Base-by-base conservation (phyloP, 768 basidiomycete genomes). In the Hydnum rufescens region DNA sequence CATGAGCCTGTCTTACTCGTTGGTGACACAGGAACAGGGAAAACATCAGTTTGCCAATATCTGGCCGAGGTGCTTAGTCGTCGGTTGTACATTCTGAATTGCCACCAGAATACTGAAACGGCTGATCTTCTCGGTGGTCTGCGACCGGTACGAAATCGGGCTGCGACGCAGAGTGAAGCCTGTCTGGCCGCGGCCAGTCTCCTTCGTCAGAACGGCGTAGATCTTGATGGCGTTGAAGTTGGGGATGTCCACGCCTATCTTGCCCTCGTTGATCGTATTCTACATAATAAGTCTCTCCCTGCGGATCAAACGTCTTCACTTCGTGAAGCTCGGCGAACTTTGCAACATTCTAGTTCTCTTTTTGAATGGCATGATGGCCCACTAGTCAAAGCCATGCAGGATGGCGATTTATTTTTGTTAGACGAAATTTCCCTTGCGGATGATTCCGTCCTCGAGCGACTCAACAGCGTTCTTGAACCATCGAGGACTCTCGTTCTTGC, bases 321-420 rank as follows among this genome's bases (percentile, higher is more conserved):
- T 42, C 42, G 51, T 18, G 49, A 58, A 29, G 53, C 58, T 28
- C 73, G 69, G 30, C 65, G 62, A 8, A 70, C 68, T 22, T 60
- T 82, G 2, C 62, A 69, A 49, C 68, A 68, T 26, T 67, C 79
- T 0, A 71, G 74, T n/a, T 77, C 84, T 0, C 76, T 97, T 39
- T 97, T 99, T 61, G 85, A 95, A 62, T 99, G 95, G 95, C 76
- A 83, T 55, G 88, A 97, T 60, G 95, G 95, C 2, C 92, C 95
- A n/a, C 74, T 99, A 30, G 76, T 99, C 4, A 74, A 85, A 58
- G 84, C 92, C 2, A 99, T 99, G 95, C 71, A 71, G 4, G 63
- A 63, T 19, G 93, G 92, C 18, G 78, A 82, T 57, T 71, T 93
- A 2, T 82, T 99, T 59, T 70, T 99, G 4, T 74, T 99, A 28